Evolutionary conservation across 2,329 filamentous ascomycete genomes (phyloP).

Genomic region (Verticillium tricorpus): DNA sequence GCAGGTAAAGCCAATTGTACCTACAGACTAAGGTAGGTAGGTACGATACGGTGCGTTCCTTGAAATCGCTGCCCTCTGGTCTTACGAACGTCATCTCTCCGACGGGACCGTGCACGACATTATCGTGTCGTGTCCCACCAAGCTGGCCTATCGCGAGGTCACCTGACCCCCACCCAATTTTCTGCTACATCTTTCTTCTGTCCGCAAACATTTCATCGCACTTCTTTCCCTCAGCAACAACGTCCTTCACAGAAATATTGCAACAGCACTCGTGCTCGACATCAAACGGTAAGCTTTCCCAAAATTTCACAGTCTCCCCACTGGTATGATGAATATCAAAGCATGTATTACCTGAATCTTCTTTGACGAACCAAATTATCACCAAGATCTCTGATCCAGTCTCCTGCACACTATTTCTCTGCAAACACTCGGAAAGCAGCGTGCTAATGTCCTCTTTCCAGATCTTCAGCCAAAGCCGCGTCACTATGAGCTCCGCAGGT

Average conservation of each 20-base stretch:
- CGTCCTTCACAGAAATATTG: not conserved
- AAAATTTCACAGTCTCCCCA: conserved; percentile 2
- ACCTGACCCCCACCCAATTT: not conserved
- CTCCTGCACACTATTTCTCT: conserved; percentile 8
- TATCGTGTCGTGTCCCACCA: not conserved
- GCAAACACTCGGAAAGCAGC: not conserved
- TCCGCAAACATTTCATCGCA: not conserved
- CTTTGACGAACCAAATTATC: conserved; percentile 56
- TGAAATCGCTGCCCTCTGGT: too few species aligned
- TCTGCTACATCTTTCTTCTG: not conserved
- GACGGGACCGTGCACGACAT: too few species aligned
- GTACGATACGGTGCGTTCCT: too few species aligned
- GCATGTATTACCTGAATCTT: conserved; percentile 56
- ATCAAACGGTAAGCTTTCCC: conserved; percentile 25
- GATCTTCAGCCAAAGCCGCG: not conserved
- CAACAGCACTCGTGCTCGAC: not conserved
- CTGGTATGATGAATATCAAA: conserved; percentile 49
- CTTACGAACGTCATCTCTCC: too few species aligned
- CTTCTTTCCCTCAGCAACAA: not conserved
- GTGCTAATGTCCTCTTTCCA: conserved; percentile 15
- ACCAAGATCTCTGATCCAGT: conserved; percentile 67
- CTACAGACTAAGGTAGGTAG: too few species aligned
- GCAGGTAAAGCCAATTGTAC: too few species aligned
- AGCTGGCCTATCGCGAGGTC: not conserved
- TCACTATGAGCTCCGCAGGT: conserved; percentile 29